These are phyloP conservation scores for Capronia americana DNA, from an alignment of 2,329 filamentous ascomycete genomes.

Conservation along the genomic window DNA sequence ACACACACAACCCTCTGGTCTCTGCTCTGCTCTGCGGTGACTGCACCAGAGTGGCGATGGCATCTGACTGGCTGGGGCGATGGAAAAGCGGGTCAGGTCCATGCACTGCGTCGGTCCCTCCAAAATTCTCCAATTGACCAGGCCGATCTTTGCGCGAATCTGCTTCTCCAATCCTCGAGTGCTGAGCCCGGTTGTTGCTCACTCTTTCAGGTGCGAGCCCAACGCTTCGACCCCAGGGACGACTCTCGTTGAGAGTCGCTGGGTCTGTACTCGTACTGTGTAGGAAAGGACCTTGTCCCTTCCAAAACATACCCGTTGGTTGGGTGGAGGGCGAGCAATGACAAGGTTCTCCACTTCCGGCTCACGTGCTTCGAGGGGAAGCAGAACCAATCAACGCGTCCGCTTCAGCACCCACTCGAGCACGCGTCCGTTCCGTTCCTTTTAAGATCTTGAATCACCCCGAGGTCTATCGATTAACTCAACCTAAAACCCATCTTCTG, in stretches of 20 bases:
- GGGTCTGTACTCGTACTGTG: background rate
- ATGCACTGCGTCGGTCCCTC: conserved; percentile 8
- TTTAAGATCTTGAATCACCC: background rate
- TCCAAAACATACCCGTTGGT: background rate
- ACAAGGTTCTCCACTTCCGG: background rate
- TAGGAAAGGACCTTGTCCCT: background rate
- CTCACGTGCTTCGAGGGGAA: background rate
- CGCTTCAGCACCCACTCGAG: background rate
- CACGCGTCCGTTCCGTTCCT: conserved; percentile 1
- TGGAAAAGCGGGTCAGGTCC: conserved; percentile 9
- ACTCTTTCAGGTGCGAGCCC: background rate
- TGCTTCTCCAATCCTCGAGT: background rate
- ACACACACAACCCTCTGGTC: background rate
- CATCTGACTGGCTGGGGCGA: conserved; percentile 10
- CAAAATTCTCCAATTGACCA: conserved; percentile 18
- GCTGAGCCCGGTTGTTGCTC: background rate
- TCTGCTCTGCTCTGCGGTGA: conserved; percentile 19
- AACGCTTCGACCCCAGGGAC: background rate
- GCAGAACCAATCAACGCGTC: conserved; percentile 8
- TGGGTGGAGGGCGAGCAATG: background rate
- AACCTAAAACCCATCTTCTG: background rate
- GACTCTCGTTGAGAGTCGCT: background rate
- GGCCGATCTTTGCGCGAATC: background rate
- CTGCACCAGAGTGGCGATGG: conserved; percentile 13
- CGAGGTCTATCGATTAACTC: background rate